phyloP scores from a whole-genome alignment of 352 stramenopile genomes.

The Pythium folliculosum region DNA sequence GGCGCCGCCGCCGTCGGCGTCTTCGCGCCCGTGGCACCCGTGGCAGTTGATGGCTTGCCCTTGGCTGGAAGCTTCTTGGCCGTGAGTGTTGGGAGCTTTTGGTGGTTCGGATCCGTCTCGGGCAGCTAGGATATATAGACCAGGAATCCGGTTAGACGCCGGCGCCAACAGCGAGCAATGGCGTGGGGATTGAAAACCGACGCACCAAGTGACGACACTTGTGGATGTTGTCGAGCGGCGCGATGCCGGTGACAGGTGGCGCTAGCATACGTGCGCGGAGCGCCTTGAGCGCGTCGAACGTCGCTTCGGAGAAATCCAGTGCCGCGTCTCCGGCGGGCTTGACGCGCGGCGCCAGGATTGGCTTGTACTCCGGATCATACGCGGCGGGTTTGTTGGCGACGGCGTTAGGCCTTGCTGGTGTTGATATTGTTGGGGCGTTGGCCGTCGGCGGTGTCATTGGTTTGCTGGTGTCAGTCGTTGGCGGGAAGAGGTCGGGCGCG shows the following conservation, averaged over 20 bases:
- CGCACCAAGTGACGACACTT: slow-evolving; percentile 79
- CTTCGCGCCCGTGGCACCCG: background rate
- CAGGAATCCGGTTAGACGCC: background rate
- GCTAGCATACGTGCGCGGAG: slow-evolving; percentile 23
- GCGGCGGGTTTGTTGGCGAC: background rate
- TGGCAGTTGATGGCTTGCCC: background rate
- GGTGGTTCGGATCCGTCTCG: slow-evolving; percentile 49
- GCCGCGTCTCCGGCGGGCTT: slow-evolving; percentile 16
- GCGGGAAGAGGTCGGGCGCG: slow-evolving; percentile 38
- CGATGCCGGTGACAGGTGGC: slow-evolving; percentile 32
- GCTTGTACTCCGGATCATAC: slow-evolving; percentile 46
- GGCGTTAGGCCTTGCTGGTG: background rate
- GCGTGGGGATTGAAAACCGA: background rate
- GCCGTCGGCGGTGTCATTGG: background rate
- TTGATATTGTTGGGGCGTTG: slow-evolving; percentile 2
- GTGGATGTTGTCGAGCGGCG: slow-evolving; percentile 87
- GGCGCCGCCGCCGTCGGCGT: slow-evolving; percentile 8
- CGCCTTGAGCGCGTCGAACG: slow-evolving; percentile 61
- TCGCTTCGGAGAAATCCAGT: slow-evolving; percentile 52
- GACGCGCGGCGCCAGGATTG: slow-evolving; percentile 19
- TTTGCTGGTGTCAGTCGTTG: background rate
- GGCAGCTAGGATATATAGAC: slow-evolving; percentile 54
- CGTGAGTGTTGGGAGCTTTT: slow-evolving; percentile 36
- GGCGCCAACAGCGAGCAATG: background rate
- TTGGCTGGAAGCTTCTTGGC: slow-evolving; percentile 32